Conservation (phyloP, 2,329 filamentous ascomycete genomes). For the Sarocladium kiliense region DNA sequence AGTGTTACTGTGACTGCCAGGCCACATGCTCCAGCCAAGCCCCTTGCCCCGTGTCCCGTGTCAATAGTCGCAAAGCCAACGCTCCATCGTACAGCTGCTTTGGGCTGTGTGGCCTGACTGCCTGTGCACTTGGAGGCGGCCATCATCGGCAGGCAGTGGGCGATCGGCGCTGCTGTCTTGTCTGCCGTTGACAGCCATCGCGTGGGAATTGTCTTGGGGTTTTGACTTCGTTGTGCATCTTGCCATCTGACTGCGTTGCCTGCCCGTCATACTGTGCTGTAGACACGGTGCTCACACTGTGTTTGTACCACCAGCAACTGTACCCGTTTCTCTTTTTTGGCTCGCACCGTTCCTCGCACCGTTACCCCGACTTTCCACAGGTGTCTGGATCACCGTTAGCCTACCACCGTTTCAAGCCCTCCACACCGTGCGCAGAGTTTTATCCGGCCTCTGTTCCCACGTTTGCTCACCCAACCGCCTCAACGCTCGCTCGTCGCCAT, state of each 20-base stretch:
- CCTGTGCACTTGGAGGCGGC: background rate
- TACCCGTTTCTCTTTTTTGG: background rate
- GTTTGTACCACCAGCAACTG: background rate
- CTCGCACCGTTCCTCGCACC: background rate
- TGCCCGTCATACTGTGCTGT: background rate
- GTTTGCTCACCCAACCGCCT: background rate
- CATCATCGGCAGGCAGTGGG: background rate
- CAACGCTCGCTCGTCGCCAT: background rate
- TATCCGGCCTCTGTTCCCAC: background rate
- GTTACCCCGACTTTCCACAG: background rate
- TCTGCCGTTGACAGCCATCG: background rate
- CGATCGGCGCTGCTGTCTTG: background rate
- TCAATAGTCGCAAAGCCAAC: background rate
- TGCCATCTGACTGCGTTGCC: background rate
- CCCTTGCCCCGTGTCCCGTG: background rate
- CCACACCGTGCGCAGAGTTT: conserved; percentile 3
- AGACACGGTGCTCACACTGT: background rate
- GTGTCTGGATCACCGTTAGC: background rate
- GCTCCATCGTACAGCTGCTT: background rate
- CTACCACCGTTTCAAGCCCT: background rate
- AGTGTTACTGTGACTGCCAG: too few relatives aligned
- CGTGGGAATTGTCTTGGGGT: background rate
- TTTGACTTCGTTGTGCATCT: background rate
- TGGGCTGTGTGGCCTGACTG: background rate
- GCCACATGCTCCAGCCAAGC: background rate